Evolutionary conservation across 148 eudicot genomes (phyloP), one percentile per base, ranked within the genome.

Genomic region (Fagopyrum esculentum): DNA sequence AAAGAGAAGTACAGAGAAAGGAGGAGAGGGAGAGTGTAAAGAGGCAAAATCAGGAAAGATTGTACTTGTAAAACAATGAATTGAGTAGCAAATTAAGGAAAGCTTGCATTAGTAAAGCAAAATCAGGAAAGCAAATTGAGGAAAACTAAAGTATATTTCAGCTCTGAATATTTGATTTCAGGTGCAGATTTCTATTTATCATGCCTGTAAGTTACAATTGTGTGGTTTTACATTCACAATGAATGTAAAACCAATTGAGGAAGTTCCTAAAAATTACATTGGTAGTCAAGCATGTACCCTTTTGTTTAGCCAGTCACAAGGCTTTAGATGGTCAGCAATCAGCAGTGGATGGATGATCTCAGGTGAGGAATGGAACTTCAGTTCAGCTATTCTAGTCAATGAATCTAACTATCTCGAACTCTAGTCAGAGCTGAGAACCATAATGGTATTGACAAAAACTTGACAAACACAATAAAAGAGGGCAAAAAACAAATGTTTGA

Each of bases 231-330:
- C 40, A 35, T 35, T 35, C 40, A 35, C 40, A 35, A 35, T 35
- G 40, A 35, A 35, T 2, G 3, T 35, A 35, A 35, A 35, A 35
- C 40, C 40, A 35, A 35, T 35, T 35, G 40, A 35, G 5, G 69
- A 44, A 63, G n/a, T 63, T 63, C 15, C 13, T 63, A 12, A 60
- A 55, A 60, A 26, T 10, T 63, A 30, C 69, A 30, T 63, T 63
- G 45, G 43, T 63, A 63, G 69, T 59, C 60, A 56, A 56, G 60
- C 29, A 56, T 6, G 26, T 56, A 56, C 60, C 22, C 60, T 56
- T 54, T 54, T 54, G 19, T 57, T 56, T 57, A 57, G 30, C 63
- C 29, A 57, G 17, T n/a, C 30, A 57, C 44, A 35, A 11, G 35
- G 45, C 69, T 63, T 19, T 9, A 56, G 8, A 0, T 59, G 45